A percentile compares a stretch with the other conserved stretches of the same genome.
These are phyloP conservation scores for Saccharomyces jurei DNA, from an alignment of 805 yeast genomes.

Conservation along the genomic window DNA sequence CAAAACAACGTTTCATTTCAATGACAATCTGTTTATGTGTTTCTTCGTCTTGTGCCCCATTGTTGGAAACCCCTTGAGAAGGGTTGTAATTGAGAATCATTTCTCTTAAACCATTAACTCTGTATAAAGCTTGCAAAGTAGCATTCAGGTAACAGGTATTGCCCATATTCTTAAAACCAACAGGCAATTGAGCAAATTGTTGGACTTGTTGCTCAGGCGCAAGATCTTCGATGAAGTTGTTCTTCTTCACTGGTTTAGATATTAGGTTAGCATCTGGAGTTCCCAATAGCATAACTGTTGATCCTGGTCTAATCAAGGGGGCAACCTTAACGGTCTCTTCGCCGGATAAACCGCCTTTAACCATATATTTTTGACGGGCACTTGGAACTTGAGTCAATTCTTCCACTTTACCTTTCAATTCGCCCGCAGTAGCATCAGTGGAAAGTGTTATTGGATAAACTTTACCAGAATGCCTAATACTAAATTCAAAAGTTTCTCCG, in stretches of 20 bases:
- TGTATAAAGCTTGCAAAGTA: constrained; percentile 77
- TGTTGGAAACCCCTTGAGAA: constrained; percentile 40
- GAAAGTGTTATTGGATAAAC: constrained; percentile 40
- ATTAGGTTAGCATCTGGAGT: constrained; percentile 64
- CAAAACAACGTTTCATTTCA: constrained; percentile 42
- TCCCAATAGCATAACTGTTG: constrained; percentile 81
- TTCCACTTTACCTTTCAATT: constrained; percentile 59
- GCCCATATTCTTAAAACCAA: constrained; percentile 89
- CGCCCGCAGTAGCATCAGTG: constrained; percentile 36
- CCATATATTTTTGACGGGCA: constrained; percentile 76
- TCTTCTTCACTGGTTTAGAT: constrained; percentile 44
- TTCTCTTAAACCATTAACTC: constrained; percentile 64
- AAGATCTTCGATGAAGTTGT: constrained; percentile 64
- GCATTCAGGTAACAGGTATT: constrained; percentile 94
- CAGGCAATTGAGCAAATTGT: constrained; percentile 52
- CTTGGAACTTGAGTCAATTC: constrained; percentile 74
- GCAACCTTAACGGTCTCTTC: constrained; percentile 39
- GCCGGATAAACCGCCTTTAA: constrained; percentile 79
- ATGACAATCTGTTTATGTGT: constrained; percentile 35
- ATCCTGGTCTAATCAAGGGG: constrained; percentile 53
- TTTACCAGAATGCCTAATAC: constrained; percentile 63
- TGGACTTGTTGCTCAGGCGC: constrained; percentile 31
- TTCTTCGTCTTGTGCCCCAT: constrained; percentile 25
- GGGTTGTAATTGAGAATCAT: constrained; percentile 48
- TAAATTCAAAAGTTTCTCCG: constrained; percentile 9